phyloP scores from a whole-genome alignment of 2,329 filamentous ascomycete genomes.

The Trichoderma simmonsii region DNA sequence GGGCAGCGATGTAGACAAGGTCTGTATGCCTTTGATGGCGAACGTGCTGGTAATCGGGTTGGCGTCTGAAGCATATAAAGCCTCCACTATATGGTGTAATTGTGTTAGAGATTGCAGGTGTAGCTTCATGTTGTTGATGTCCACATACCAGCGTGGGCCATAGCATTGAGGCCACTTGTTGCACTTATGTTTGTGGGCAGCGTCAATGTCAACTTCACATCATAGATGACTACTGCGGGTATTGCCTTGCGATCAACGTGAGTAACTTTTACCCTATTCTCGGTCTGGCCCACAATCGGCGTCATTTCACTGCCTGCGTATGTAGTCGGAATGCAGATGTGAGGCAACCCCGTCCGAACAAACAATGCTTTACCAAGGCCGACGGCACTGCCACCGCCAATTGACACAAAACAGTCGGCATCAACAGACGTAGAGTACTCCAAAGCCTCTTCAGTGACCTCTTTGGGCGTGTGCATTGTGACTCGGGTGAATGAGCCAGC shows the following conservation, averaged over 20 bases:
- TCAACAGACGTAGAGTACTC: slow-evolving; percentile 40
- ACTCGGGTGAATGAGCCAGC: slow-evolving; percentile 47
- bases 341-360: slow-evolving; percentile 50
- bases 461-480: slow-evolving; percentile 60
- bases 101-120: background rate
- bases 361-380: slow-evolving; percentile 60
- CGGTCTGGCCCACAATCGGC: slow-evolving; percentile 61
- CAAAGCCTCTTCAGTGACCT: slow-evolving; percentile 57
- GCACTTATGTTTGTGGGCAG: slow-evolving; percentile 51
- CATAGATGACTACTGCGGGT: slow-evolving; percentile 60
- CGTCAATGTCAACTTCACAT: slow-evolving; percentile 60
- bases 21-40: slow-evolving; percentile 54
- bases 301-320: slow-evolving; percentile 64
- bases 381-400: slow-evolving; percentile 35
- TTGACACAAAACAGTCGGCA: slow-evolving; percentile 47
- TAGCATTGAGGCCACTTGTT: slow-evolving; percentile 62
- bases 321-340: slow-evolving; percentile 56
- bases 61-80: slow-evolving; percentile 58
- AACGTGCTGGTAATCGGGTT: slow-evolving; percentile 60
- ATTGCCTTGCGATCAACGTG: slow-evolving; percentile 56
- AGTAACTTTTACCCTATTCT: slow-evolving; percentile 56
- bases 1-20: slow-evolving; percentile 53
- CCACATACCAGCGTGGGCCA: slow-evolving; percentile 54
- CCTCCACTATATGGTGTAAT: slow-evolving; percentile 45
- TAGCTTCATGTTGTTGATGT: background rate